phyloP scores from a whole-genome alignment of 495 filamentous ascomycete species.

The Jackrogersella minutella region DNA sequence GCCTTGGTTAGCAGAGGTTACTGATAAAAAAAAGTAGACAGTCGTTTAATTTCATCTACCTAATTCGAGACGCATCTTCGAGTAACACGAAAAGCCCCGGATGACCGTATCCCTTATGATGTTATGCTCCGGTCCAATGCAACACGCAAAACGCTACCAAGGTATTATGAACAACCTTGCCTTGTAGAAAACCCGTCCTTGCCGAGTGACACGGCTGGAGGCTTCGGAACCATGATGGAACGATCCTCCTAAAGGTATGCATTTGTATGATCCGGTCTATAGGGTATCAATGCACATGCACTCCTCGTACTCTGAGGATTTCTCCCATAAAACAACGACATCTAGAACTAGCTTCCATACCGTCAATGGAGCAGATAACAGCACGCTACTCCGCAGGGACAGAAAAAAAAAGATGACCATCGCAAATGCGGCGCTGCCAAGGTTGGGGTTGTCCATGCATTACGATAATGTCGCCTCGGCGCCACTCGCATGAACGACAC shows the following conservation, averaged over 20 bases:
- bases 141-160: conserved; percentile 13
- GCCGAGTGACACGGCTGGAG: neutral
- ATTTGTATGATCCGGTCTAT: conserved; percentile 33
- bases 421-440: neutral
- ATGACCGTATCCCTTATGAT: conserved; percentile 2
- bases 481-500: conserved; percentile 48
- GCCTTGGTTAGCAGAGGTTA: neutral
- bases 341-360: neutral
- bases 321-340: neutral
- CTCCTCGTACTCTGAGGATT: conserved; percentile 17
- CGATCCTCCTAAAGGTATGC: conserved; percentile 14
- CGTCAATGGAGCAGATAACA: conserved; percentile 7
- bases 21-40: neutral
- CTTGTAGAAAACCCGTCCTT: conserved; percentile 5
- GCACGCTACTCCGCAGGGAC: neutral
- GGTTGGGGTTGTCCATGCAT: neutral
- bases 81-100: neutral
- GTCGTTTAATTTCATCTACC: neutral
- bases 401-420: neutral
- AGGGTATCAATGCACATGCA: conserved; percentile 36
- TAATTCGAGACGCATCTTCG: neutral
- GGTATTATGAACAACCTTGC: conserved; percentile 8
- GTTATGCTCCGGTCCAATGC: conserved; percentile 12
- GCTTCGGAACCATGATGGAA: neutral
- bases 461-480: conserved; percentile 43